Base-by-base conservation (phyloP, 148 eudicot genomes). In the Rhododendron molle region DNA sequence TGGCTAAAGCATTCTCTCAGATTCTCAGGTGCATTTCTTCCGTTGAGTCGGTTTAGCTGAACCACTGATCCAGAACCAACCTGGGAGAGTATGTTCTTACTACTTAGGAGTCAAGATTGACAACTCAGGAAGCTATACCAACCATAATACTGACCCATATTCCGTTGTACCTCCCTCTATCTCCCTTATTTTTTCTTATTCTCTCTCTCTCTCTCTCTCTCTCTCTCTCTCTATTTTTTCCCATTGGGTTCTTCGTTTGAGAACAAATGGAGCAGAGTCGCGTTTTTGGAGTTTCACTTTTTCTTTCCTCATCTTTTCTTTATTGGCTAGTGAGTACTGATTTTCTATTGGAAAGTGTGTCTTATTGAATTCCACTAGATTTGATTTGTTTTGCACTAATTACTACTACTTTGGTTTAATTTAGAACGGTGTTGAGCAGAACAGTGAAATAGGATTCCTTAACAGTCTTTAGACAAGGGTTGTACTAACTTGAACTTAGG, bases 191-290 rank as follows among this genome's bases (percentile, higher is more conserved):
- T 28, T 30, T 28, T 20, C 50, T 76, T 15, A 21, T 76, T 21
- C 34, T 67, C 32, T 43, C 50, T 77, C n/a, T 77, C n/a, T 76
- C 50, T 77, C n/a, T 77, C n/a, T 76, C 50, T 77, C n/a, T 77
- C n/a, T 21, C 34, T 67, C 32, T 43, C 50, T 77, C n/a, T 77
- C n/a, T 76, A 16, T 56, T 43, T 40, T 21, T 76, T 40, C 47
- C 13, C 47, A 76, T 76, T 10, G 14, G 12, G 44, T 20, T 36
- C 46, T 76, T 43, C 44, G 2, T 43, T 76, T 21, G 23, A 74
- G 18, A 76, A 40, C n/a, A 76, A 40, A 18, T 40, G 46, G 80
- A 76, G n/a, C 80, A 21, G 74, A 40, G 80, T 76, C 13, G 3
- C 21, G 49, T 76, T 76, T 76, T 76, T 76, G 50, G 16, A 76